Evolutionary conservation across 306 rosid genomes (phyloP).

Genomic region (Medicago arabica): DNA sequence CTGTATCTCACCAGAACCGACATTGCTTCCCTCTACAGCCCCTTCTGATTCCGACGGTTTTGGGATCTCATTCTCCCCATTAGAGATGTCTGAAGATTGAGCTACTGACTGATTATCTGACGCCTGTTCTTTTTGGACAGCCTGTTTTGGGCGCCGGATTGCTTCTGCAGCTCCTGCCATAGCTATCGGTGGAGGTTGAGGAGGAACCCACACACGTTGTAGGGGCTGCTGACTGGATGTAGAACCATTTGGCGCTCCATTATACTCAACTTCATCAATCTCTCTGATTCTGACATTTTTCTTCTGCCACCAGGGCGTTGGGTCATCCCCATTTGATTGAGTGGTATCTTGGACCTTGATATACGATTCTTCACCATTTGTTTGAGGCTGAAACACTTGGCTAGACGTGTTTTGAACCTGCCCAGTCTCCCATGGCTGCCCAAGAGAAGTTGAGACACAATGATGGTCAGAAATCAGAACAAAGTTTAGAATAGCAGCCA

Average conservation of each 20-base stretch:
- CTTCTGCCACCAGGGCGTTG: slow-evolving; percentile 77
- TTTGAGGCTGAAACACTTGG: slow-evolving; percentile 59
- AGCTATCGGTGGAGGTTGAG: slow-evolving; percentile 89
- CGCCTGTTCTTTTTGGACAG: slow-evolving; percentile 60
- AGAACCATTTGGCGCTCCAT: slow-evolving; percentile 50
- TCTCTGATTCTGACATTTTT: slow-evolving; percentile 72
- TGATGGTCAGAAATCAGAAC: too few relatives aligned
- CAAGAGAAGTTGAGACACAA: slow-evolving; percentile 45
- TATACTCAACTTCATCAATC: slow-evolving; percentile 62
- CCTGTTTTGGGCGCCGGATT: slow-evolving; percentile 80
- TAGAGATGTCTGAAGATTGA: slow-evolving; percentile 56
- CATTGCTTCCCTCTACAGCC: slow-evolving; percentile 42
- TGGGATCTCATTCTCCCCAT: slow-evolving; percentile 56
- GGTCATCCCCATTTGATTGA: slow-evolving; percentile 56
- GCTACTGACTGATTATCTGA: slow-evolving; percentile 53
- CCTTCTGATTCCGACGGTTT: slow-evolving; percentile 66
- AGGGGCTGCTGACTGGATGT: slow-evolving; percentile 56
- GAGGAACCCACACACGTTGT: slow-evolving; percentile 88
- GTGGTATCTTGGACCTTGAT: slow-evolving; percentile 52
- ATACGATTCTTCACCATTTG: slow-evolving; percentile 50
- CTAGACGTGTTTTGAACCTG: slow-evolving; percentile 62
- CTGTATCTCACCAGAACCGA: slow-evolving; percentile 58
- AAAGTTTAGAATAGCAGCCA: slow-evolving; percentile 28
- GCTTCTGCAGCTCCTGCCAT: slow-evolving; percentile 94
- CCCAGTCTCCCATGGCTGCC: slow-evolving; percentile 83